Conservation (phyloP, 768 basidiomycete genomes). For the Lyophyllum shimeji region DNA sequence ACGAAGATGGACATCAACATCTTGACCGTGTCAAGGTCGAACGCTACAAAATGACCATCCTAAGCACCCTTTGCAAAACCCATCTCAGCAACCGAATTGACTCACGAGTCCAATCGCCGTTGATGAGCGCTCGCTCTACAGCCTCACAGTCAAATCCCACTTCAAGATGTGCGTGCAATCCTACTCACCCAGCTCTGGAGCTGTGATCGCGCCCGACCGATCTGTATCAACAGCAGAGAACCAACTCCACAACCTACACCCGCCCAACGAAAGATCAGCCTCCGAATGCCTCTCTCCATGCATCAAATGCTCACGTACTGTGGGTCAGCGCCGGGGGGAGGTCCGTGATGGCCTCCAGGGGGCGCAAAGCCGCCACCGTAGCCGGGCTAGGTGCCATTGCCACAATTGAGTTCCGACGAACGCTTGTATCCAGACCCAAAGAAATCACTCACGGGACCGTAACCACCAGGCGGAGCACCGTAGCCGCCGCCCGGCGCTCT, state of each 20-base stretch:
- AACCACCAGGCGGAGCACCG: slow-evolving; percentile 24
- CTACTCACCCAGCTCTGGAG: slow-evolving; percentile 64
- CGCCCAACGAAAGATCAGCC: background rate
- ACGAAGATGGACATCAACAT: slow-evolving; percentile 83
- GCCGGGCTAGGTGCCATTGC: slow-evolving; percentile 19
- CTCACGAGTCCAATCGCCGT: slow-evolving; percentile 79
- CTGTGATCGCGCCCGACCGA: slow-evolving; percentile 65
- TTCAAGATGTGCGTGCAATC: background rate
- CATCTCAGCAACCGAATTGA: slow-evolving; percentile 8
- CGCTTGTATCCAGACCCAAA: background rate
- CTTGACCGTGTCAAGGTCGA: slow-evolving; percentile 86
- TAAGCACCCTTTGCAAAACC: background rate
- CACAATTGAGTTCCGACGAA: background rate
- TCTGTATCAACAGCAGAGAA: slow-evolving; percentile 70
- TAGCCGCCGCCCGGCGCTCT: slow-evolving; percentile 11
- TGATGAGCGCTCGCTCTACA: slow-evolving; percentile 47
- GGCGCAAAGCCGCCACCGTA: slow-evolving; percentile 41
- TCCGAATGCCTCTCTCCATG: background rate
- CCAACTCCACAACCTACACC: slow-evolving; percentile 67
- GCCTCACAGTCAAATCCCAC: background rate
- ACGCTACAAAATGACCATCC: slow-evolving; percentile 48
- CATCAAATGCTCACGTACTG: slow-evolving; percentile 47
- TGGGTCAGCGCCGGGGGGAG: slow-evolving; percentile 72
- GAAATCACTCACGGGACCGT: slow-evolving; percentile 18
- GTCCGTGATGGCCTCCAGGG: slow-evolving; percentile 33